A percentile compares a stretch with the other conserved stretches of the same genome.
Evolutionary conservation across 192 early-diverging fungal genomes (phyloP).

Genomic region (Entrophospora sp.): DNA sequence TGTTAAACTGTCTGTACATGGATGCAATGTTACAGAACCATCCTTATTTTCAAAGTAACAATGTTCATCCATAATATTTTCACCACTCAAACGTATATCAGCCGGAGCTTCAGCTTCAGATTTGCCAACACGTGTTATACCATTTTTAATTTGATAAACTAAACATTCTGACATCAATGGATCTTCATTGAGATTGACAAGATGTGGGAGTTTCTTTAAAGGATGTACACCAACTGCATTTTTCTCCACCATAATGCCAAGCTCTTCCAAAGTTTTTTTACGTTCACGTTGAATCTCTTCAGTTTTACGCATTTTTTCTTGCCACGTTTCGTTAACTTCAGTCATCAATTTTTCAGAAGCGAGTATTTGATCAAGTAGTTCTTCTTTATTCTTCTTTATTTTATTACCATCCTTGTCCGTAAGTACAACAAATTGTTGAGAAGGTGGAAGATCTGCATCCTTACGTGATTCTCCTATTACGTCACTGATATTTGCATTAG

Average conservation of each 20-base stretch:
- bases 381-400: constrained; percentile 37
- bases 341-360: constrained; percentile 80
- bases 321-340: constrained; percentile 78
- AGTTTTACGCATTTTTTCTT: constrained; percentile 66
- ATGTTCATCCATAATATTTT: constrained; percentile 55
- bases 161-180: constrained; percentile 84
- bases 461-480: constrained; percentile 2
- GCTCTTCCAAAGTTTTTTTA: constrained; percentile 67
- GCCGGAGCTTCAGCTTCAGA: constrained; percentile 27
- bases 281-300: constrained; percentile 64
- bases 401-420: constrained; percentile 34
- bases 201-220: constrained; percentile 71
- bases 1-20: constrained; percentile 46
- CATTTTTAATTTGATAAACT: constrained; percentile 74
- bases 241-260: constrained; percentile 69
- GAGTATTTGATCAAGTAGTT: constrained; percentile 70
- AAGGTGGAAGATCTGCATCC: constrained; percentile 28
- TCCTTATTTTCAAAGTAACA: constrained; percentile 64
- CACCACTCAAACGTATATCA: constrained; percentile 54
- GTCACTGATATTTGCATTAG: background rate
- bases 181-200: constrained; percentile 87
- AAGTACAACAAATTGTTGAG: constrained; percentile 32
- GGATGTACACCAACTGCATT: constrained; percentile 64
- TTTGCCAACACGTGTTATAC: constrained; percentile 59
- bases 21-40: constrained; percentile 52